phyloP scores from a whole-genome alignment of 805 yeast genomes.

The Yarrowia sp. region DNA sequence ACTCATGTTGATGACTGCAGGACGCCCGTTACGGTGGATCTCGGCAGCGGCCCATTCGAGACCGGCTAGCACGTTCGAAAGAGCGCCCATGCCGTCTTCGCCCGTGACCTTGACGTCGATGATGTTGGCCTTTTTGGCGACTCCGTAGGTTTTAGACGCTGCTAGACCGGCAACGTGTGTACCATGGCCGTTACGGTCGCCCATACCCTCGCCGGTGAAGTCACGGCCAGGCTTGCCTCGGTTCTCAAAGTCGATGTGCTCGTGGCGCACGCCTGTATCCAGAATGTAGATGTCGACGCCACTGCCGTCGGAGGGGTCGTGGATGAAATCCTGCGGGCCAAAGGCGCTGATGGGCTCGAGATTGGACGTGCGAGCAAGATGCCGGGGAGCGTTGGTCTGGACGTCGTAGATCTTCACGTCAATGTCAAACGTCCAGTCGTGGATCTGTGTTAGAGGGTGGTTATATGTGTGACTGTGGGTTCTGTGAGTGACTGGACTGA shows the following conservation, averaged over 20 bases:
- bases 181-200: constrained; percentile 83
- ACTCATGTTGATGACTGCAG: constrained; percentile 45
- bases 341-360: constrained; percentile 53
- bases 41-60: constrained; percentile 70
- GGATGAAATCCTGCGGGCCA: constrained; percentile 52
- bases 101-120: constrained; percentile 80
- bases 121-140: constrained; percentile 71
- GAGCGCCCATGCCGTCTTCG: constrained; percentile 67
- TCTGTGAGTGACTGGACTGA: too few relatives aligned
- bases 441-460: constrained; percentile 18
- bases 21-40: constrained; percentile 51
- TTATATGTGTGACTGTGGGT: too few relatives aligned
- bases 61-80: constrained; percentile 51
- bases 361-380: constrained; percentile 45
- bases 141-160: constrained; percentile 82
- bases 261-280: constrained; percentile 72
- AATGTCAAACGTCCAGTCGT: constrained; percentile 54
- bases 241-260: constrained; percentile 51
- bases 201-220: constrained; percentile 57
- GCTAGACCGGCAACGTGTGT: constrained; percentile 92
- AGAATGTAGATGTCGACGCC: constrained; percentile 76
- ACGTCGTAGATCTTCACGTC: constrained; percentile 62
- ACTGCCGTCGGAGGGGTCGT: constrained; percentile 56
- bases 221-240: constrained; percentile 82
- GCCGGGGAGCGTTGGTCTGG: constrained; percentile 63